phyloP scores from a whole-genome alignment of 306 rosid genomes.

The Psophocarpus tetragonolobus region DNA sequence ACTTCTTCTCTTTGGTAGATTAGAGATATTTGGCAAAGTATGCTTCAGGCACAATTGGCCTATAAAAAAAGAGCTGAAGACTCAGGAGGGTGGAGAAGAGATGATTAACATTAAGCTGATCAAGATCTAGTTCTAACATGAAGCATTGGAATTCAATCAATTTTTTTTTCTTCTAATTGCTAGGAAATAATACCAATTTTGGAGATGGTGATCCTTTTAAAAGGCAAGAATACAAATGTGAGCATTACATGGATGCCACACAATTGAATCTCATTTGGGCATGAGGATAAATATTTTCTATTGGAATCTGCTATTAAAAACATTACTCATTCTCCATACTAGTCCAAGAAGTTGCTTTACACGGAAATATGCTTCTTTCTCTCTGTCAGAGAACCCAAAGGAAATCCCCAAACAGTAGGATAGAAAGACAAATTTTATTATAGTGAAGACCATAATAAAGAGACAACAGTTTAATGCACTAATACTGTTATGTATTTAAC shows the following conservation, averaged over 20 bases:
- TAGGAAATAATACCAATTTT: not conserved
- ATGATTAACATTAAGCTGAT: not conserved
- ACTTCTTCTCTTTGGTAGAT: not conserved
- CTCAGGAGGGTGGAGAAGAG: not conserved
- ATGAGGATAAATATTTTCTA: not conserved
- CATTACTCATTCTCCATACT: not conserved
- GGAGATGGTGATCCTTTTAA: not conserved
- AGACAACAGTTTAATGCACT: not conserved
- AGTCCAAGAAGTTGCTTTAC: not conserved
- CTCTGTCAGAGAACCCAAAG: not conserved
- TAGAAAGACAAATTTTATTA: not conserved
- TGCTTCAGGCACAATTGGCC: not conserved
- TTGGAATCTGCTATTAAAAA: not conserved
- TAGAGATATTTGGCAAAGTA: not conserved
- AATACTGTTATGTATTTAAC: not conserved
- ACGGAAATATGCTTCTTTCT: not conserved
- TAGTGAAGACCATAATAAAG: not conserved
- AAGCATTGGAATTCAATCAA: not conserved
- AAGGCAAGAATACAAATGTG: not conserved
- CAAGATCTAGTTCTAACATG: not conserved
- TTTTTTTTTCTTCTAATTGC: not conserved
- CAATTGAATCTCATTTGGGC: not conserved
- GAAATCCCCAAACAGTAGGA: not conserved
- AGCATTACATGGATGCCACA: not conserved
- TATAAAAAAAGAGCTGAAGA: not conserved